Conservation (phyloP, 495 filamentous ascomycete species). For the Penicillium lividum region DNA sequence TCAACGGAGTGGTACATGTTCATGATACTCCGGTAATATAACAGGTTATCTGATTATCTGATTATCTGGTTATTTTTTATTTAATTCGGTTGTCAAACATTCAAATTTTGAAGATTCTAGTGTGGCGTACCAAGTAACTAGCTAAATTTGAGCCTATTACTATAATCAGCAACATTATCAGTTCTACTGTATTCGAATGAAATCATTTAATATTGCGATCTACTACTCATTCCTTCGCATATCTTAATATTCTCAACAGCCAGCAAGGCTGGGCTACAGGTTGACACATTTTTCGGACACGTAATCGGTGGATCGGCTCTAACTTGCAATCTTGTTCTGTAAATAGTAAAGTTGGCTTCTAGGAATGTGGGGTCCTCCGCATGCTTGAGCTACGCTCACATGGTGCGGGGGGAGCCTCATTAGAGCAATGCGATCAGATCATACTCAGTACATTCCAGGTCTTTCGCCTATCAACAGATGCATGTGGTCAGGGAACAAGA, state of each 20-base stretch:
- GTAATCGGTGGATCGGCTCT: background rate
- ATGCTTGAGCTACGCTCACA: background rate
- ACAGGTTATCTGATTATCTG: too few relatives aligned
- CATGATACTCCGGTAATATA: too few relatives aligned
- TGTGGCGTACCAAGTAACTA: too few relatives aligned
- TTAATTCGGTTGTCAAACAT: too few relatives aligned
- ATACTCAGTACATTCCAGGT: too few relatives aligned
- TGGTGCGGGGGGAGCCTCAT: background rate
- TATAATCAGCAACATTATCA: too few relatives aligned
- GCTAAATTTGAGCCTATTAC: too few relatives aligned
- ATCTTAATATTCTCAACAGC: background rate
- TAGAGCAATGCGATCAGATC: too few relatives aligned
- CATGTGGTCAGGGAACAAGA: background rate
- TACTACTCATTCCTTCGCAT: background rate
- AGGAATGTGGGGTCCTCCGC: background rate
- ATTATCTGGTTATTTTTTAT: too few relatives aligned
- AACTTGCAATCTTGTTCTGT: background rate
- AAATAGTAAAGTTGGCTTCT: background rate
- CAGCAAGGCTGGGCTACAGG: background rate
- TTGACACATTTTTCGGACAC: background rate
- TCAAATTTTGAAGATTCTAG: too few relatives aligned
- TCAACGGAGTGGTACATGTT: too few relatives aligned
- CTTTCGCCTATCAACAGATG: too few relatives aligned
- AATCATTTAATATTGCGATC: background rate
- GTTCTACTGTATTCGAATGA: background rate